Evolutionary conservation across 441 rosid genomes (phyloP).

Genomic region (Pelargonium cotyledonis): DNA sequence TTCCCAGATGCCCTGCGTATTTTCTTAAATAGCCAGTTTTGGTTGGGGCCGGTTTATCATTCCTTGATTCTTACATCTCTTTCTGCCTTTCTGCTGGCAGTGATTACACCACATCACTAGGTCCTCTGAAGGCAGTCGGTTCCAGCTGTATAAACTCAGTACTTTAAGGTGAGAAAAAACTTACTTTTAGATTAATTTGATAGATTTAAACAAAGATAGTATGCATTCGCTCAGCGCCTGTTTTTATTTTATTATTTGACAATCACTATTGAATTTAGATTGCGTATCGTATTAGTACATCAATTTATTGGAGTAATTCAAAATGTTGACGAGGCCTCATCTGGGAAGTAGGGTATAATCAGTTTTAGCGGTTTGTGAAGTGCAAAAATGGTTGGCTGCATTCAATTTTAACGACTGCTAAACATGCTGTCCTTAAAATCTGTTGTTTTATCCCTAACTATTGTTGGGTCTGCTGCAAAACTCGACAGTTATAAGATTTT

Average conservation of each 20-base stretch:
- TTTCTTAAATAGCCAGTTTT: not conserved
- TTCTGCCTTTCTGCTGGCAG: conserved; percentile 35
- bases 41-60: not conserved
- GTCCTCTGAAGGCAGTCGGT: conserved; percentile 11
- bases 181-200: not conserved
- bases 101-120: conserved; percentile 71
- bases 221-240: no score
- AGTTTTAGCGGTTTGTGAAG: not conserved
- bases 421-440: no score
- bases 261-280: no score
- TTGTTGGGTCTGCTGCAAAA: no score
- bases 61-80: not conserved
- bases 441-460: no score
- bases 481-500: no score
- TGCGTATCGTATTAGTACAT: no score
- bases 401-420: not conserved
- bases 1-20: not conserved
- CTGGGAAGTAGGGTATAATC: not conserved
- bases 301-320: no score
- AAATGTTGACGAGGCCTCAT: not conserved
- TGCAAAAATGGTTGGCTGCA: not conserved
- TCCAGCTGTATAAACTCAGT: conserved; percentile 23
- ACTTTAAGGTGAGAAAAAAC: conserved; percentile 34
- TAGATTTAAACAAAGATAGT: not conserved
- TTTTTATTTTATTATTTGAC: no score